These are phyloP conservation scores for Colletotrichum salicis DNA, from an alignment of 2,329 filamentous ascomycete genomes.

Conservation along the genomic window DNA sequence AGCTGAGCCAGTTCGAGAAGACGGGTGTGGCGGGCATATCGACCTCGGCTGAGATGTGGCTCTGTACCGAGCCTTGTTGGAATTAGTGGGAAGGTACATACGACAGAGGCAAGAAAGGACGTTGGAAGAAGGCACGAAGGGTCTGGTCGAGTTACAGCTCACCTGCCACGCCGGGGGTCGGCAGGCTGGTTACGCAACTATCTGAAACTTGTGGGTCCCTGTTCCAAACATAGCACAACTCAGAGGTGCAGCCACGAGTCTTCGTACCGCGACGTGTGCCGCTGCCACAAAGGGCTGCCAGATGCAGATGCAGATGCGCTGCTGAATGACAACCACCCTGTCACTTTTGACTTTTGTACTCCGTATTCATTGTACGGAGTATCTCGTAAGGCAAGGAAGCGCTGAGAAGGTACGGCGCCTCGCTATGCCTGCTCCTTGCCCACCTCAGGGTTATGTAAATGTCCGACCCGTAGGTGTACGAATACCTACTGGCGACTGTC, in stretches of 20 bases:
- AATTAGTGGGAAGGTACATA: neutral
- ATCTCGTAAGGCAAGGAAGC: too few species aligned
- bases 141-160: neutral
- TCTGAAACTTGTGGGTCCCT: slow-evolving; percentile 29
- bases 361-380: too few species aligned
- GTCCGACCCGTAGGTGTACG: too few species aligned
- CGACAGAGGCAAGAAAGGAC: neutral
- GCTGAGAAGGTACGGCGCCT: too few species aligned
- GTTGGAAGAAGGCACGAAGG: neutral
- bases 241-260: slow-evolving; percentile 1
- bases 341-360: too few species aligned
- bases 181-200: slow-evolving; percentile 29
- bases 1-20: neutral
- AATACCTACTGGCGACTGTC: neutral
- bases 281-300: slow-evolving; percentile 4
- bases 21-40: neutral
- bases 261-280: neutral
- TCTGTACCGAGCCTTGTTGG: neutral
- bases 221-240: slow-evolving; percentile 35
- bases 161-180: slow-evolving; percentile 18
- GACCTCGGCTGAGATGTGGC: neutral
- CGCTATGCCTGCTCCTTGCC: neutral
- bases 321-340: too few species aligned
- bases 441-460: neutral
- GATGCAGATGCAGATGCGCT: neutral